Conservation (phyloP, 352 stramenopile genomes). For the Halophytophthora polymorphica region DNA sequence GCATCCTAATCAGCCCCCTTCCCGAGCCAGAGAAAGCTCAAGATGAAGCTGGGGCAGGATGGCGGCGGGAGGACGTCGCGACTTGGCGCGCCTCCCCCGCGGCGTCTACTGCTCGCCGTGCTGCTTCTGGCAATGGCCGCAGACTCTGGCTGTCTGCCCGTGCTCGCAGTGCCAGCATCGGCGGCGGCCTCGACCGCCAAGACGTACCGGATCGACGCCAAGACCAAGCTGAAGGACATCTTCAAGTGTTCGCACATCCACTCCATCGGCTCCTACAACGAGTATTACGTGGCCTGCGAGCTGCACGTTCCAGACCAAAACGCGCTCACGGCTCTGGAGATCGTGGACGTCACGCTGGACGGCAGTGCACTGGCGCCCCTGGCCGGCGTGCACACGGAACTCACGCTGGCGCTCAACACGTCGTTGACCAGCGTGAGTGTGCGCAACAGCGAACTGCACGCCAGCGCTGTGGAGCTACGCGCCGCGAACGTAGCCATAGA, state of each 20-base stretch:
- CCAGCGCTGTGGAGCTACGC: slow-evolving; percentile 62
- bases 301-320: slow-evolving; percentile 34
- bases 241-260: slow-evolving; percentile 67
- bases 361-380: slow-evolving; percentile 34
- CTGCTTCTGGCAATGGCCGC: background rate
- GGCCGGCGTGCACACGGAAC: slow-evolving; percentile 44
- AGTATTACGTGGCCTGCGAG: slow-evolving; percentile 76
- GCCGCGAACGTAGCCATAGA: slow-evolving; percentile 45
- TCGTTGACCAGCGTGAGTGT: slow-evolving; percentile 31
- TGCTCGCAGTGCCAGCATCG: too few species aligned
- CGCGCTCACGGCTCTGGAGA: slow-evolving; percentile 29
- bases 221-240: slow-evolving; percentile 45
- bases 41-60: background rate
- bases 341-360: slow-evolving; percentile 46
- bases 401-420: slow-evolving; percentile 42
- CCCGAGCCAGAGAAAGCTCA: too few species aligned
- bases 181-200: slow-evolving; percentile 2
- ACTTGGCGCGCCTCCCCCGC: too few species aligned
- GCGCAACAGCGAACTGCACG: slow-evolving; percentile 43
- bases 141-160: too few species aligned
- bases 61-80: background rate
- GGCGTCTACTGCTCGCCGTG: background rate
- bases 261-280: slow-evolving; percentile 79
- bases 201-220: slow-evolving; percentile 53
- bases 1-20: too few species aligned